Evolutionary conservation across 75 land plant species (phyloP), one percentile per base, ranked within the genome.

Genomic region (Selaginella moellendorffii): DNA sequence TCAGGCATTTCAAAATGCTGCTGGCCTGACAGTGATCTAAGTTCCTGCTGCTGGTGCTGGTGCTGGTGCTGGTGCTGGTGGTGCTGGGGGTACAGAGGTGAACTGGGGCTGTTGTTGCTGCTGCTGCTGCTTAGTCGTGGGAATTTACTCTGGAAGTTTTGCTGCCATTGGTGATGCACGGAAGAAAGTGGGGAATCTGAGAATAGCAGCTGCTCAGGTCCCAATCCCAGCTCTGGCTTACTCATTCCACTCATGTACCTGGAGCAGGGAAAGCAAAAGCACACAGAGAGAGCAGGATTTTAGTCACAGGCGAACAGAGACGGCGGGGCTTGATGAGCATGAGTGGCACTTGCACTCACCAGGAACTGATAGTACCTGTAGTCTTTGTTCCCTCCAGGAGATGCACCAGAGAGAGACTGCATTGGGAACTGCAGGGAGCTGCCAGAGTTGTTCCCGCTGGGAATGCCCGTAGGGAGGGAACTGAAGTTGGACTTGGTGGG

Each of bases 151-250:
- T 61, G 79, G 71, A 72, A 82, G 65, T 58, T 74, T 31, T 12
- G 72, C 29, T 71, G 82, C 88, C 85, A 79, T 52, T 79, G 27
- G 21, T 63, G 71, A 31, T 85, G 77, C 18, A 76, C 0, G 0
- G 71, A 51, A 1, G 78, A 31, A 64, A 70, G 10, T 23, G 87
- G 73, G 0, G 81, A 73, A 26, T 81, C 84, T 8, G 85, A 73
- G 70, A 84, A 85, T 65, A 86, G 77, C 53, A 80, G 78, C 62
- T 79, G 88, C 67, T 81, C 90, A 22, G 73, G 61, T 26, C 73
- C 61, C 61, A 74, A 51, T 20, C 64, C 72, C 63, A 66, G 26
- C 69, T 65, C 69, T 10, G 74, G 26, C 51, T 65, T 71, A 30
- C 24, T 66, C 67, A 70, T 70, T 19, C 71, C 58, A 69, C 69